Evolutionary conservation across 305 asterid species (phyloP).

Genomic region (Solanum hybrid): DNA sequence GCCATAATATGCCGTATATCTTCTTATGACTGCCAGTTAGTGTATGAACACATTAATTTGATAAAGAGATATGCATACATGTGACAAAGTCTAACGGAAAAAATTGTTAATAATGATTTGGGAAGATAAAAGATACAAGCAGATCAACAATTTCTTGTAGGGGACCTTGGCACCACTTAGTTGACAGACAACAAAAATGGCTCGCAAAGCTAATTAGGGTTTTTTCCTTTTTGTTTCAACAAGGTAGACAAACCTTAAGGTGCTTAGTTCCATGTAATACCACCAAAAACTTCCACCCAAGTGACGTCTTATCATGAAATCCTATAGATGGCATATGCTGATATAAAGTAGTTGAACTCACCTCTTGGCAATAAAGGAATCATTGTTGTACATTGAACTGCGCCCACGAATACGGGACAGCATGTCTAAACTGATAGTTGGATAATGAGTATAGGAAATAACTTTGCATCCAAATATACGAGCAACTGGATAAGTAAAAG

Average conservation of each 20-base stretch:
- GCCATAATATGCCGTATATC: background rate
- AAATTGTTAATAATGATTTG: background rate
- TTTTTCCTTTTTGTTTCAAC: background rate
- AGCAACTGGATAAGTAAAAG: constrained; percentile 89
- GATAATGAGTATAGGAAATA: constrained; percentile 87
- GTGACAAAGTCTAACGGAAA: background rate
- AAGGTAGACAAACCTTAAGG: background rate
- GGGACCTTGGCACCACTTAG: background rate
- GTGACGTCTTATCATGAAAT: background rate
- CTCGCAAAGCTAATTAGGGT: background rate
- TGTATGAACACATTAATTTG: background rate
- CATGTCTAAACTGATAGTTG: constrained; percentile 94
- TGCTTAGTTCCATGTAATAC: background rate
- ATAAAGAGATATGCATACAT: background rate
- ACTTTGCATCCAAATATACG: constrained; percentile 58
- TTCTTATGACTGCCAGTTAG: background rate
- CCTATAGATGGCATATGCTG: background rate
- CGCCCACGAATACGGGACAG: constrained; percentile 68
- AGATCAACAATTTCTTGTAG: background rate
- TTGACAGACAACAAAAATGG: background rate
- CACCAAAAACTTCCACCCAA: background rate
- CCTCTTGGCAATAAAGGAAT: constrained; percentile 68
- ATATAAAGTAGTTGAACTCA: constrained; percentile 8
- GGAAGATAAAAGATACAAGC: background rate
- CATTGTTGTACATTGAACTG: constrained; percentile 87